Evolutionary conservation across 1,284 basidiomycete species (phyloP).

Genomic region (Apiotrichum sp.): DNA sequence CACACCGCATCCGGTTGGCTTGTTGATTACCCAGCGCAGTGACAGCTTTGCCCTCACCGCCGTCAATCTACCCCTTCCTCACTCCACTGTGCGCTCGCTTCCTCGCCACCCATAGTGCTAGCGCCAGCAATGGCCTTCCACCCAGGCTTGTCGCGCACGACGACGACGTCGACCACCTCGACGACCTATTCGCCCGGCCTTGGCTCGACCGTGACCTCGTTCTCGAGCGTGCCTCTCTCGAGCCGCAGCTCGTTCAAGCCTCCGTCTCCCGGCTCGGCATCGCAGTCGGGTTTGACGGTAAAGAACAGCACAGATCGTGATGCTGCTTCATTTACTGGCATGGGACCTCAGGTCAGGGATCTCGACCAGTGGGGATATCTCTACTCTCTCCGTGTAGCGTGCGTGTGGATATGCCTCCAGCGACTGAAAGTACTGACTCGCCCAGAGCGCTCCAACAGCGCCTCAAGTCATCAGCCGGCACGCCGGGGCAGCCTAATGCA

Average conservation of each 20-base stretch:
- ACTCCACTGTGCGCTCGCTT: too few species aligned
- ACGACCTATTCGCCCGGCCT: not conserved
- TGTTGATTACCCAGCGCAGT: too few species aligned
- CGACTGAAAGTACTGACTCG: too few species aligned
- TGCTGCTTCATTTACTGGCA: not conserved
- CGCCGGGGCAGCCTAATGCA: too few species aligned
- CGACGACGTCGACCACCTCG: not conserved
- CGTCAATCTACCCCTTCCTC: too few species aligned
- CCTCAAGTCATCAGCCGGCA: not conserved
- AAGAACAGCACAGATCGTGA: not conserved
- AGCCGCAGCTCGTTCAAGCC: not conserved
- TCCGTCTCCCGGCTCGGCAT: not conserved
- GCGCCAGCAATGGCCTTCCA: not conserved
- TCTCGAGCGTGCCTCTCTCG: not conserved
- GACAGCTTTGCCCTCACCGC: too few species aligned
- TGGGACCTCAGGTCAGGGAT: constrained; percentile 21
- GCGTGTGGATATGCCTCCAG: constrained; percentile 13
- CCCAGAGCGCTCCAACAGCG: constrained; percentile 15
- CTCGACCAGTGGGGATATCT: constrained; percentile 37
- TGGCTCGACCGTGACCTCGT: not conserved
- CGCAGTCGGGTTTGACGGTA: not conserved
- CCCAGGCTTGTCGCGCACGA: not conserved
- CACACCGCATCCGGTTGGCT: too few species aligned
- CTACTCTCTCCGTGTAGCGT: constrained; percentile 43
- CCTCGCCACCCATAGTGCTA: too few species aligned